A percentile compares a stretch with the other conserved stretches of the same genome.
These are phyloP conservation scores for Earliella scabrosa DNA, from an alignment of 1,284 basidiomycete species.

Conservation along the genomic window DNA sequence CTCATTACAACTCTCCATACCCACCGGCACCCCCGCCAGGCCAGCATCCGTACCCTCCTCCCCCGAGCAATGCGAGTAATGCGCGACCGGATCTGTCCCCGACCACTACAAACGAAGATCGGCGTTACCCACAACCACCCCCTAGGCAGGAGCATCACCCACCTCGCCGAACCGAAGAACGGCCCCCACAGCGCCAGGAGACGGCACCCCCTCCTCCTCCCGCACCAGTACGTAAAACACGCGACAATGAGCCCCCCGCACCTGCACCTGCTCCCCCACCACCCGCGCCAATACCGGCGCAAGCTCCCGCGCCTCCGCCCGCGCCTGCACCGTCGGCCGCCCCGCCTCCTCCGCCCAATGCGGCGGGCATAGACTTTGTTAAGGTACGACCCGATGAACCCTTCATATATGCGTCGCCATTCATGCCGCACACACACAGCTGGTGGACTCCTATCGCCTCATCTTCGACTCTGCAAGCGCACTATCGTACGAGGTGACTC, in stretches of 20 bases:
- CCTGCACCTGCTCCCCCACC: constrained; percentile 20
- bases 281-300: constrained; percentile 18
- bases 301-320: constrained; percentile 15
- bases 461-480: constrained; percentile 44
- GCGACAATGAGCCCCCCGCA: constrained; percentile 27
- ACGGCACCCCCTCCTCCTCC: constrained; percentile 12
- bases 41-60: constrained; percentile 7
- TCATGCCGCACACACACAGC: constrained; percentile 32
- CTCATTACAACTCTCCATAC: constrained; percentile 28
- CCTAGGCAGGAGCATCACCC: constrained; percentile 35
- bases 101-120: constrained; percentile 22
- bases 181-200: constrained; percentile 21
- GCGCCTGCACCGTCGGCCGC: constrained; percentile 18
- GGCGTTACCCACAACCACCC: constrained; percentile 26
- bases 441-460: constrained; percentile 50
- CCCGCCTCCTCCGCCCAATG: not conserved
- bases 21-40: constrained; percentile 30
- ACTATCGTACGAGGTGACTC: constrained; percentile 34
- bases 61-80: not conserved
- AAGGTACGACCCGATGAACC: constrained; percentile 45
- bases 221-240: constrained; percentile 28
- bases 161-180: constrained; percentile 33
- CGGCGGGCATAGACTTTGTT: constrained; percentile 49
- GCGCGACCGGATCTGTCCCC: constrained; percentile 36
- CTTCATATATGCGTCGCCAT: not conserved